These are phyloP conservation scores for Zychaea mexicana DNA, from an alignment of 371 early-diverging fungal species.

Conservation along the genomic window DNA sequence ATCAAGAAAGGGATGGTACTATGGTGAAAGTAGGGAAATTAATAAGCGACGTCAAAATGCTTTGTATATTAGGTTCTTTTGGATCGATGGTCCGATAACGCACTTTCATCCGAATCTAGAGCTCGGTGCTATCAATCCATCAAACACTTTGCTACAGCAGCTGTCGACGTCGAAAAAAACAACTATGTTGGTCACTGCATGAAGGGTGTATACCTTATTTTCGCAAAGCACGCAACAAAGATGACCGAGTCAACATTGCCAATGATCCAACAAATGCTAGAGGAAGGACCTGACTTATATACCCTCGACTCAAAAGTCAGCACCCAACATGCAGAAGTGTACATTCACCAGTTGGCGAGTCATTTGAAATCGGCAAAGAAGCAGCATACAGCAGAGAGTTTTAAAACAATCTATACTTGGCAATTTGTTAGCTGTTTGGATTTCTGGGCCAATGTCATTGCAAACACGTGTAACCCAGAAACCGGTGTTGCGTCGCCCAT, in stretches of 20 bases:
- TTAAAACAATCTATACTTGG: conserved; percentile 91
- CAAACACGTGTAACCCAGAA: conserved; percentile 63
- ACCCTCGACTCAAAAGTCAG: conserved; percentile 71
- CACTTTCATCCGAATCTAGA: conserved; percentile 67
- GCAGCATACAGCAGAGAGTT: conserved; percentile 77
- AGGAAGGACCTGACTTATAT: conserved; percentile 86
- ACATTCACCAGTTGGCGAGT: conserved; percentile 88
- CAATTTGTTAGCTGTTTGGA: conserved; percentile 87
- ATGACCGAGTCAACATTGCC: conserved; percentile 75
- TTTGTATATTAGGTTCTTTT: conserved; percentile 40
- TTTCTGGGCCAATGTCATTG: conserved; percentile 83
- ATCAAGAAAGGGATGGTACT: neutral
- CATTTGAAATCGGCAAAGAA: conserved; percentile 85
- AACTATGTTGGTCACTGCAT: conserved; percentile 50
- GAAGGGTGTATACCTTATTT: conserved; percentile 81
- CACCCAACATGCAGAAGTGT: conserved; percentile 88
- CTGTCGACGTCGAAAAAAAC: conserved; percentile 35
- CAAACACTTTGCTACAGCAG: conserved; percentile 28
- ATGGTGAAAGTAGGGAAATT: neutral
- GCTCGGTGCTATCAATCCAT: conserved; percentile 54
- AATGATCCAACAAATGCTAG: conserved; percentile 80
- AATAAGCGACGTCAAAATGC: no score
- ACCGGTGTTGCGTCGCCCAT: conserved; percentile 31
- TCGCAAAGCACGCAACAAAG: conserved; percentile 73
- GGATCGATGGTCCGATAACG: conserved; percentile 66